Conservation (phyloP, 352 stramenopile species). For the Phytopythium aichiense region DNA sequence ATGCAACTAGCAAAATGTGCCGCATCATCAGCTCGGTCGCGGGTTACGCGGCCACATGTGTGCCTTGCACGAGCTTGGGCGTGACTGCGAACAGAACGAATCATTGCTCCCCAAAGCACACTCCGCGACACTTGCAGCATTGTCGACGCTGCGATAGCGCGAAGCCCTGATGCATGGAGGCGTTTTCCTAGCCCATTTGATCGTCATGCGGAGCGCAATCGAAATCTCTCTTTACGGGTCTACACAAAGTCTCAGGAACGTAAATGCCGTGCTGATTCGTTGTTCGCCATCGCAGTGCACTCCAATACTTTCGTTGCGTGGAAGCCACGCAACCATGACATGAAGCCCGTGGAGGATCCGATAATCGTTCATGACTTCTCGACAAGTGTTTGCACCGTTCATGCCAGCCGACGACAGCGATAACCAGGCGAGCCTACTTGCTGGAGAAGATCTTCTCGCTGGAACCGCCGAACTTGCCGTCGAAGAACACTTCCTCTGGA, state of each 20-base stretch:
- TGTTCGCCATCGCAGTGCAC: not conserved
- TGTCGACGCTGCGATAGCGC: too few species aligned
- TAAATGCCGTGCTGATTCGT: not conserved
- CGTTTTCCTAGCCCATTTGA: not conserved
- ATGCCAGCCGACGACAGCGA: too few species aligned
- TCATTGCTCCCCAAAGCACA: too few species aligned
- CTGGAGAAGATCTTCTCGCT: slow-evolving; percentile 56
- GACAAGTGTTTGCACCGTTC: too few species aligned
- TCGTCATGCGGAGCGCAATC: too few species aligned
- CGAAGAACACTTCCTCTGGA: slow-evolving; percentile 76
- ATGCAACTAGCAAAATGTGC: not conserved
- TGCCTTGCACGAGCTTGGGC: too few species aligned
- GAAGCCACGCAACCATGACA: too few species aligned
- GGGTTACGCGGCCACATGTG: not conserved
- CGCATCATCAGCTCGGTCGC: not conserved
- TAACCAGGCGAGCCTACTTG: slow-evolving; percentile 3
- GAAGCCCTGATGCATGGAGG: too few species aligned
- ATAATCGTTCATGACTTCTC: not conserved
- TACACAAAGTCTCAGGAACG: not conserved
- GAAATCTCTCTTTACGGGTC: not conserved
- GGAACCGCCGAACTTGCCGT: slow-evolving; percentile 76
- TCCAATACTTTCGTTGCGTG: too few species aligned
- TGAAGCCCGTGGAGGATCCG: too few species aligned
- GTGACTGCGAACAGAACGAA: too few species aligned
- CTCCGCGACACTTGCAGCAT: too few species aligned